Percentiles rank a stretch among this genome's conserved stretches.
These are phyloP conservation scores for Pseudocercospora fijiensis DNA, from an alignment of 2,329 filamentous ascomycete genomes.

Conservation along the genomic window DNA sequence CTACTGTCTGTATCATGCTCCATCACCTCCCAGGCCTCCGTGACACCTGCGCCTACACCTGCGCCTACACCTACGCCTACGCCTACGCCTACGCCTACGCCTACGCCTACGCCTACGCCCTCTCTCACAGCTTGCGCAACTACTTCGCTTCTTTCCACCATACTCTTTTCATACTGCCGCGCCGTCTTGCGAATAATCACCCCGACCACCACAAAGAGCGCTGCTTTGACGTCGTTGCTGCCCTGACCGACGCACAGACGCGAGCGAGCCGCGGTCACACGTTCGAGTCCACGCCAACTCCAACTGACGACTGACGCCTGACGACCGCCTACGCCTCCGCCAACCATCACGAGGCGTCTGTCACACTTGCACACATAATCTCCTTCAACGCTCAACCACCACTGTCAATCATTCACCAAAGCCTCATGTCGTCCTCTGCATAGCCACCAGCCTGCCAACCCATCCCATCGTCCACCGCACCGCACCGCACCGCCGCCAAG, in stretches of 20 bases:
- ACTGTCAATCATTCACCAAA: neutral
- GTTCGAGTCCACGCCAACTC: neutral
- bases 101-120: too few relatives aligned
- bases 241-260: neutral
- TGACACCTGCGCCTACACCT: neutral
- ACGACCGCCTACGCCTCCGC: neutral
- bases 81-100: too few relatives aligned
- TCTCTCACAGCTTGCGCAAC: neutral
- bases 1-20: neutral
- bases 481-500: constrained; percentile 17
- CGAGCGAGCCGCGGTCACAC: neutral
- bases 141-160: neutral
- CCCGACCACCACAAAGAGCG: neutral
- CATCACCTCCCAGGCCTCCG: too few relatives aligned
- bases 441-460: neutral
- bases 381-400: neutral
- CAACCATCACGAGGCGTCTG: neutral
- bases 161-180: neutral
- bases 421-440: constrained; percentile 3
- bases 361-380: constrained; percentile 1
- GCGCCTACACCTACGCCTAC: too few relatives aligned
- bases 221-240: neutral
- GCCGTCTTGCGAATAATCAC: neutral
- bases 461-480: neutral
- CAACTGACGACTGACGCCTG: neutral